Conservation (phyloP, 108 stramenopile species). For the Cyclotella kingstonii region DNA sequence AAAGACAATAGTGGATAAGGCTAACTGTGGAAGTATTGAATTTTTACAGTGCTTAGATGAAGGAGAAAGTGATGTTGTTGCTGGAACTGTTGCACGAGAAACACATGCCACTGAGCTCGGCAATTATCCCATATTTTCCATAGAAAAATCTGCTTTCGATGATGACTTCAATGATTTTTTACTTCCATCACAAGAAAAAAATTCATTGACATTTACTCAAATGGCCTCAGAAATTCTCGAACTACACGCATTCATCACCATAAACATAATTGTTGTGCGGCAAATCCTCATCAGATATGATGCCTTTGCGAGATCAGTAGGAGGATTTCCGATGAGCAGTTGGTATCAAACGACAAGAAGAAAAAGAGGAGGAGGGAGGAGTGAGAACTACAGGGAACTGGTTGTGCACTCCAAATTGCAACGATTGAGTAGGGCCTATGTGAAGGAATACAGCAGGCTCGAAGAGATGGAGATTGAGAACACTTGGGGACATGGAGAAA, state of each 20-base stretch:
- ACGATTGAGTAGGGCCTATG: slow-evolving; percentile 25
- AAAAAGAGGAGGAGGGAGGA: slow-evolving; percentile 13
- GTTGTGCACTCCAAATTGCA: slow-evolving; percentile 22
- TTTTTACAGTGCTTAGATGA: neutral
- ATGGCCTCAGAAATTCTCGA: slow-evolving; percentile 57
- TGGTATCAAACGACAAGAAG: slow-evolving; percentile 52
- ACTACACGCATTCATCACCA: slow-evolving; percentile 59
- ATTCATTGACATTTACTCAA: slow-evolving; percentile 16
- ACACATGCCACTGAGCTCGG: neutral
- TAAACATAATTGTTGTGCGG: slow-evolving; percentile 56
- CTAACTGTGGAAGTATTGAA: neutral
- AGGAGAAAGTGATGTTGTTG: neutral
- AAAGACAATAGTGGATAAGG: neutral
- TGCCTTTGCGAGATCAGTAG: slow-evolving; percentile 54
- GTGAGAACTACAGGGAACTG: slow-evolving; percentile 22
- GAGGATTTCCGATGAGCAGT: slow-evolving; percentile 58
- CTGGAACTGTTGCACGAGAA: neutral
- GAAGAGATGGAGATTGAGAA: slow-evolving; percentile 24
- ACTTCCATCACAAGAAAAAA: neutral
- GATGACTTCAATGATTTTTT: neutral
- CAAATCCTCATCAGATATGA: slow-evolving; percentile 75
- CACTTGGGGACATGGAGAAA: slow-evolving; percentile 1
- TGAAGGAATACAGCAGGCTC: slow-evolving; percentile 13
- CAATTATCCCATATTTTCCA: neutral
- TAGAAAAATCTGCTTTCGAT: no score